phyloP scores from a whole-genome alignment of 2,329 filamentous ascomycete genomes.

The Fusarium palustre region DNA sequence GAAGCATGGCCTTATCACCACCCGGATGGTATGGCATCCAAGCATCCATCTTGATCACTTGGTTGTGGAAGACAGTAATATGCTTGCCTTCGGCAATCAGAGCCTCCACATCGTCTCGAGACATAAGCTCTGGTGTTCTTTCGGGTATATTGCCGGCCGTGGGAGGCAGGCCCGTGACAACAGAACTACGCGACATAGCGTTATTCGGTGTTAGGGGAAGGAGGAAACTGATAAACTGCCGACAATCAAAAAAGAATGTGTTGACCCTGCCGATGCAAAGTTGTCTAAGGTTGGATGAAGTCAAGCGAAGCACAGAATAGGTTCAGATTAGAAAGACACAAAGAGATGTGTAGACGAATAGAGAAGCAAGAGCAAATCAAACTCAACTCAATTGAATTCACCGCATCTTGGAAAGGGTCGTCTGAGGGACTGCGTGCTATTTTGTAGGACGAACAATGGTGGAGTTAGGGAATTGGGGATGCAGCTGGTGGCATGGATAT shows the following conservation, averaged over 20 bases:
- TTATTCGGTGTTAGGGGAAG: background rate
- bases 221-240: background rate
- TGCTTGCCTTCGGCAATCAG: slow-evolving; percentile 84
- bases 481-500: background rate
- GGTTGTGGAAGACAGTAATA: slow-evolving; percentile 83
- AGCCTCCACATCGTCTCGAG: slow-evolving; percentile 66
- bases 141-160: slow-evolving; percentile 24
- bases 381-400: slow-evolving; percentile 39
- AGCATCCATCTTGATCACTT: slow-evolving; percentile 86
- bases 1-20: slow-evolving; percentile 88
- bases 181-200: slow-evolving; percentile 21
- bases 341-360: background rate
- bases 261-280: background rate
- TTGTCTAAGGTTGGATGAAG: background rate
- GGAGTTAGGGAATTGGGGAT: background rate
- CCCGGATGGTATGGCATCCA: slow-evolving; percentile 94
- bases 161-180: slow-evolving; percentile 43
- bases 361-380: slow-evolving; percentile 20
- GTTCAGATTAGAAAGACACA: slow-evolving; percentile 1
- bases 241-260: slow-evolving; percentile 6
- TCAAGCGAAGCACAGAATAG: background rate
- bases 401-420: slow-evolving; percentile 37
- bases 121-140: slow-evolving; percentile 54
- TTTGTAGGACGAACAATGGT: slow-evolving; percentile 30
- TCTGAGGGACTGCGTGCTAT: slow-evolving; percentile 12